Base-by-base conservation (phyloP, 495 filamentous ascomycete genomes). In the Gamarada debralockiae region DNA sequence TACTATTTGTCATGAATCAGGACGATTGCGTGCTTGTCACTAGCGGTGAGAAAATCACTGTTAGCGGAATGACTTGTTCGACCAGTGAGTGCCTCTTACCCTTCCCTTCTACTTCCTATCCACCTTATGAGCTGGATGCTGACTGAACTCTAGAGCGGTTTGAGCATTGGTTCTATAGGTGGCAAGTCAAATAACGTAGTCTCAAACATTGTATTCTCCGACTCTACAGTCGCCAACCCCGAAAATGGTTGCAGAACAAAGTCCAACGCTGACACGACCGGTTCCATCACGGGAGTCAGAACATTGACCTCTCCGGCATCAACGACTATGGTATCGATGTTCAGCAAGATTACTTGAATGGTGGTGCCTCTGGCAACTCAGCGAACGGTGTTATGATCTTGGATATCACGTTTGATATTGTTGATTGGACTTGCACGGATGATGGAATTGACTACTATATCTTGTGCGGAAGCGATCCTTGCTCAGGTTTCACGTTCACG, bases 1-100 rank as follows among this genome's bases (percentile, higher is more conserved):
- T 21, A 75, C 77, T 3, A 75, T n/a, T 58, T 3, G 76, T 85
- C 3, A 71, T 74, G 57, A 84, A 84, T 62, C 82, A 84, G 66
- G 81, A 85, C 50, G 81, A 84, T 62, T 86, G 81, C 53, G 31
- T 34, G 8, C 8, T n/a, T n/a, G 31, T 34, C n/a, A 34, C n/a
- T n/a, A n/a, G n/a, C n/a, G n/a, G n/a, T n/a, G n/a, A n/a, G n/a
- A n/a, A n/a, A n/a, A n/a, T n/a, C n/a, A n/a, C n/a, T n/a, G n/a
- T n/a, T n/a, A n/a, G n/a, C n/a, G n/a, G n/a, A n/a, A n/a, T n/a
- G n/a, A n/a, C n/a, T n/a, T n/a, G n/a, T n/a, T n/a, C n/a, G n/a
- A n/a, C n/a, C n/a, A n/a, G n/a, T n/a, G n/a, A n/a, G n/a, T n/a
- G n/a, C n/a, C n/a, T n/a, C n/a, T n/a, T n/a, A n/a, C n/a, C n/a